A percentile compares a stretch with the other conserved stretches of the same genome.
Evolutionary conservation across 495 filamentous ascomycete genomes (phyloP).

Genomic region (Penicillium goetzii): DNA sequence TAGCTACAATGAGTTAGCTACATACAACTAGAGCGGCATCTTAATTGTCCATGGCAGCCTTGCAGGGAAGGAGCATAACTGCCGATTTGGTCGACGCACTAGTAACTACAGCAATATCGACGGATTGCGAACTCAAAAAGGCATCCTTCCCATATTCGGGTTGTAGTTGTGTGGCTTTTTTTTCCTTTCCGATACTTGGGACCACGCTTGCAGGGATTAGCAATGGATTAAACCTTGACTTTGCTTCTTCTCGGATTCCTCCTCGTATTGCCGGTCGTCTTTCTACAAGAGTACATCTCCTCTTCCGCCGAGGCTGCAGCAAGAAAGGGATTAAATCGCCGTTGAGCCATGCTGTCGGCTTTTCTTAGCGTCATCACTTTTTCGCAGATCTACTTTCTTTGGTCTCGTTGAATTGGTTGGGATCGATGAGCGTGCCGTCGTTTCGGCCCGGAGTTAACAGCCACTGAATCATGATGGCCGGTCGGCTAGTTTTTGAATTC

Average conservation of each 20-base stretch:
- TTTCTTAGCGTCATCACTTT: constrained; percentile 9
- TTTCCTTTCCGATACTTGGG: constrained; percentile 1
- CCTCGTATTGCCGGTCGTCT: constrained; percentile 1
- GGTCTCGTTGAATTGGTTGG: not conserved
- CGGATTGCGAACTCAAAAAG: constrained; percentile 1
- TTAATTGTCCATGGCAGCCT: not conserved
- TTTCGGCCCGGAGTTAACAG: constrained; percentile 15
- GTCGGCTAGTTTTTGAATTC: constrained; percentile 5
- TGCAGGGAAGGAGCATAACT: not conserved
- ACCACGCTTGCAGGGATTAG: not conserved
- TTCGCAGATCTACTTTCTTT: not conserved
- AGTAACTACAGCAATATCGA: not conserved
- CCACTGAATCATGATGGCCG: constrained; percentile 12
- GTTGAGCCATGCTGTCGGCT: constrained; percentile 11
- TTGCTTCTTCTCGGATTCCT: not conserved
- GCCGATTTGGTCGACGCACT: not conserved
- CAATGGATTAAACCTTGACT: not conserved
- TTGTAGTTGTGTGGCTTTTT: not conserved
- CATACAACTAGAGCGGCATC: not conserved
- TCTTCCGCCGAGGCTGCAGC: constrained; percentile 5
- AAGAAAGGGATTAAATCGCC: not conserved
- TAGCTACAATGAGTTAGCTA: not conserved
- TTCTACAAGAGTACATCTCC: not conserved
- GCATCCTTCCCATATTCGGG: not conserved
- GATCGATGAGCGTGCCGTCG: not conserved